Conservation (phyloP, 768 basidiomycete species). For the Boletellus ananas region DNA sequence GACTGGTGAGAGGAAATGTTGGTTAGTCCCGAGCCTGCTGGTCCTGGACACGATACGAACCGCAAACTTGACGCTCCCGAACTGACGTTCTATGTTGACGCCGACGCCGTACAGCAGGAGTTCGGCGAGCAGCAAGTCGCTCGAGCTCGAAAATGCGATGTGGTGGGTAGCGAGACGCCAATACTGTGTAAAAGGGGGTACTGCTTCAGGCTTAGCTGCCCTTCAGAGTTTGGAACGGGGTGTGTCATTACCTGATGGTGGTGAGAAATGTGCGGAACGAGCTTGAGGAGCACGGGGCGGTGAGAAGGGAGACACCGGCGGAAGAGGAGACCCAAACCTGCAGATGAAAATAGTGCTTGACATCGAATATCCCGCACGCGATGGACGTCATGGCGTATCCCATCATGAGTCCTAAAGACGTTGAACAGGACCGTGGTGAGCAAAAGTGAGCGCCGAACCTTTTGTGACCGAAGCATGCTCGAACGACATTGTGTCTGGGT, state of each 20-base stretch:
- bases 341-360: constrained; percentile 86
- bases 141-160: constrained; percentile 76
- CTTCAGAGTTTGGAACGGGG: constrained; percentile 7
- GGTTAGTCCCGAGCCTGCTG: neutral
- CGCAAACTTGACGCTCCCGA: constrained; percentile 84
- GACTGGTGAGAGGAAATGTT: constrained; percentile 48
- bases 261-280: constrained; percentile 85
- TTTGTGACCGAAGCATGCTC: constrained; percentile 83
- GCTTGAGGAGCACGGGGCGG: constrained; percentile 36
- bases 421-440: constrained; percentile 2
- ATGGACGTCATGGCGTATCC: constrained; percentile 68
- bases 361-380: constrained; percentile 70
- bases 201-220: constrained; percentile 33
- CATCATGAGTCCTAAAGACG: constrained; percentile 68
- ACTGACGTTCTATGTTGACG: constrained; percentile 75
- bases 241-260: constrained; percentile 69
- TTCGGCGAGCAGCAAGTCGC: constrained; percentile 76
- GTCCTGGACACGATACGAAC: constrained; percentile 41
- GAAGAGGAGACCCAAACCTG: constrained; percentile 47
- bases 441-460: constrained; percentile 42
- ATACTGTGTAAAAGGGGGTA: constrained; percentile 50
- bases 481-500: constrained; percentile 56
- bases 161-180: constrained; percentile 79
- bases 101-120: constrained; percentile 69
- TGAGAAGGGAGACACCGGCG: constrained; percentile 1